Conservation (phyloP, 805 yeast species). For the Barnettozyma californica region DNA sequence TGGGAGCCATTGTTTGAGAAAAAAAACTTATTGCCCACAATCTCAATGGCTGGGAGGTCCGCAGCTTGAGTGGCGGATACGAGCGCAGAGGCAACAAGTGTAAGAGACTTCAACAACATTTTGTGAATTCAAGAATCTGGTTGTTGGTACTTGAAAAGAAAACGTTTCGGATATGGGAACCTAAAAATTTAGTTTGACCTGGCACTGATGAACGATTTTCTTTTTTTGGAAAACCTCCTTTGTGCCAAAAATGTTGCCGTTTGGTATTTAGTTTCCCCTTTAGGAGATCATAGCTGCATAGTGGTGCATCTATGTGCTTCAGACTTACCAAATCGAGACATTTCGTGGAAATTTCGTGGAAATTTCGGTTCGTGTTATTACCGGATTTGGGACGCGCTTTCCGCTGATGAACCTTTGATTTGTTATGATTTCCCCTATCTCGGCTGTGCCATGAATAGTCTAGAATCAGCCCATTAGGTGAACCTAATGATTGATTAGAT, state of each 20-base stretch:
- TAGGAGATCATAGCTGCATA: neutral
- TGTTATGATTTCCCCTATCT: neutral
- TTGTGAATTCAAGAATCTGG: neutral
- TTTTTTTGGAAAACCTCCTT: neutral
- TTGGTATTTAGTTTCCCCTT: neutral
- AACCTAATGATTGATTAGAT: neutral
- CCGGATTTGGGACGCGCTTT: neutral
- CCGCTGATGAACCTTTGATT: neutral
- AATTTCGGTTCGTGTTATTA: neutral
- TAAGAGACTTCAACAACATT: conserved; percentile 31
- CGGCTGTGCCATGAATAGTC: neutral
- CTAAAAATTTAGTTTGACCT: neutral
- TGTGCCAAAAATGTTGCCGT: neutral
- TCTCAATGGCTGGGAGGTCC: conserved; percentile 59
- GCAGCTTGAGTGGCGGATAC: conserved; percentile 32
- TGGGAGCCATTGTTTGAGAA: conserved; percentile 74
- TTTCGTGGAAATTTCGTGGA: neutral
- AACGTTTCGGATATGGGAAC: neutral
- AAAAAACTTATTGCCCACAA: conserved; percentile 74
- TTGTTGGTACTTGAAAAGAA: neutral
- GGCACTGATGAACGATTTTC: neutral
- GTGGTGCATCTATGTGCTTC: neutral
- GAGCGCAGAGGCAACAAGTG: conserved; percentile 32
- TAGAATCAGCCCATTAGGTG: too few relatives aligned
- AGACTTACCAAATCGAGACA: neutral